phyloP scores from a whole-genome alignment of 306 rosid species.

The Nissolia schottii region DNA sequence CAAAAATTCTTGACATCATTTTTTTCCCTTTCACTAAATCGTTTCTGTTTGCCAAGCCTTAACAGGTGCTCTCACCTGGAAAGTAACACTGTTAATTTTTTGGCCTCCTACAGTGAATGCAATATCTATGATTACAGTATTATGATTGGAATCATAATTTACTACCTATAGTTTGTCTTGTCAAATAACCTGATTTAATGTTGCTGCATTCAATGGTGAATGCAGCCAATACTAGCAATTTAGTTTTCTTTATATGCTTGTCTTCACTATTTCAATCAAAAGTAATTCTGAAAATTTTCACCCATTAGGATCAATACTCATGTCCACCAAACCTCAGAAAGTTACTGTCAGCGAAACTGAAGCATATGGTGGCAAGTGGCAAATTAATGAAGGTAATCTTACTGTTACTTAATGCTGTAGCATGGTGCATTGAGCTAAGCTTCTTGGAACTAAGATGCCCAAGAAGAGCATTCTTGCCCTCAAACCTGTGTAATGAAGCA shows the following conservation, averaged over 20 bases:
- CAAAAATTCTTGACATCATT: background rate
- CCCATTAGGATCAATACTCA: slow-evolving; percentile 64
- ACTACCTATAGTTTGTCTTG: background rate
- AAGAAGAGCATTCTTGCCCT: background rate
- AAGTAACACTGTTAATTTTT: background rate
- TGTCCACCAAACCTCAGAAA: slow-evolving; percentile 76
- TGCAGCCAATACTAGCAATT: background rate
- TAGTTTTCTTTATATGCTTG: background rate
- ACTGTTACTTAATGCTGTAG: background rate
- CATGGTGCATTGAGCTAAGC: background rate
- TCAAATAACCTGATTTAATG: background rate
- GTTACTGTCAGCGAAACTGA: slow-evolving; percentile 67
- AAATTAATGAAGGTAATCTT: slow-evolving; percentile 71
- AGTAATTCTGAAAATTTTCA: slow-evolving; percentile 17
- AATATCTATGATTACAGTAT: no score
- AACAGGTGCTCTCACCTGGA: background rate
- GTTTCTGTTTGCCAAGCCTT: background rate
- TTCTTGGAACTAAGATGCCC: slow-evolving; percentile 17
- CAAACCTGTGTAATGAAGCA: background rate
- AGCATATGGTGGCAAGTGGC: slow-evolving; percentile 74
- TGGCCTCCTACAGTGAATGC: background rate
- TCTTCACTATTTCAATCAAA: slow-evolving; percentile 13
- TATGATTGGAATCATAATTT: slow-evolving; percentile 10
- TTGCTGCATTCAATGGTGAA: background rate
- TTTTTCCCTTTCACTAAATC: background rate